Evolutionary conservation across 2,329 filamentous ascomycete genomes (phyloP).

Genomic region (Colletotrichum caudatum): DNA sequence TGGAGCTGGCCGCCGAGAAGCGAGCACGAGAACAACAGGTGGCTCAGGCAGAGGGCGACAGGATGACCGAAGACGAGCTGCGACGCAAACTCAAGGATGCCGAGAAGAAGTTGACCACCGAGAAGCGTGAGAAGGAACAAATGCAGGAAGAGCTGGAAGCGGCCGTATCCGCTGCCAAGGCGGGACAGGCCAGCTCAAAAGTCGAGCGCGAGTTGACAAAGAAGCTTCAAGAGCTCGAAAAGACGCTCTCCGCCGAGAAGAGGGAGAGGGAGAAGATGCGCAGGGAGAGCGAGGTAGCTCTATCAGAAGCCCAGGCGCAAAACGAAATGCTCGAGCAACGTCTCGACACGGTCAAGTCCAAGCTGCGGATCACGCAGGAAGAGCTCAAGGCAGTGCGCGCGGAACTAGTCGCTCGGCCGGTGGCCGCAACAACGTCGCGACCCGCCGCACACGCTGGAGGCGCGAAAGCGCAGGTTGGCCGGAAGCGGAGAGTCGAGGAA

Average conservation of each 20-base stretch:
- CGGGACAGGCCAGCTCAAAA: constrained; percentile 65
- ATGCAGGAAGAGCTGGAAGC: constrained; percentile 57
- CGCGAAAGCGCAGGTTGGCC: constrained; percentile 50
- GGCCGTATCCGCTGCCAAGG: constrained; percentile 69
- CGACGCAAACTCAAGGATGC: constrained; percentile 52
- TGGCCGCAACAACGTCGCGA: constrained; percentile 42
- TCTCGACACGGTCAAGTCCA: constrained; percentile 75
- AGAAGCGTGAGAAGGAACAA: constrained; percentile 44
- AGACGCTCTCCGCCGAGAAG: constrained; percentile 55
- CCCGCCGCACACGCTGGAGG: constrained; percentile 5
- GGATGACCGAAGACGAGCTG: constrained; percentile 51
- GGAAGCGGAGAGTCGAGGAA: constrained; percentile 62
- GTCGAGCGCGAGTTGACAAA: constrained; percentile 56
- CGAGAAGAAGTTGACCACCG: constrained; percentile 52
- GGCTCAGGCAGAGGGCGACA: constrained; percentile 23
- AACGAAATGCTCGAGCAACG: constrained; percentile 77
- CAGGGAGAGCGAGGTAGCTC: constrained; percentile 63
- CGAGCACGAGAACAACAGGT: constrained; percentile 44
- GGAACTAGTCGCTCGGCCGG: constrained; percentile 53
- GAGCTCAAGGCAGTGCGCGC: constrained; percentile 72
- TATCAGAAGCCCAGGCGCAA: constrained; percentile 71
- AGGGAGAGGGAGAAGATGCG: constrained; percentile 60
- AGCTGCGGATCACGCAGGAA: constrained; percentile 76
- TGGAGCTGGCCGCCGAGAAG: constrained; percentile 85
- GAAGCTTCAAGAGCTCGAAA: constrained; percentile 52